Base-by-base conservation (phyloP, 2,329 filamentous ascomycete species). In the Arthroderma uncinatum region DNA sequence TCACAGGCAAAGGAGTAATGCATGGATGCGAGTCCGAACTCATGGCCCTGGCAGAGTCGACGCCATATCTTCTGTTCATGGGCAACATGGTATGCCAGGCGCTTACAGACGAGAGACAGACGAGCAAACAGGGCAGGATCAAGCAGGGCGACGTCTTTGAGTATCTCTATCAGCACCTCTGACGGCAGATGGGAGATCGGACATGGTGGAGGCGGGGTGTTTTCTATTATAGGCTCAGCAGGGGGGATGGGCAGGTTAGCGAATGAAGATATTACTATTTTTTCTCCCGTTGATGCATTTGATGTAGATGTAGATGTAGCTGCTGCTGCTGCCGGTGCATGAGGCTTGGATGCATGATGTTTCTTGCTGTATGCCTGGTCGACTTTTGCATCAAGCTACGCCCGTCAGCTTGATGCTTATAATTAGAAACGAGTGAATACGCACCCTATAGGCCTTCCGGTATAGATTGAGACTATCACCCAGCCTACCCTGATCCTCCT, bases 61-160 rank as follows among this genome's bases (percentile, higher is more conserved):
- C 85, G 88, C 91, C 93, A 98, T 64, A 95, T 86, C 44, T 81
- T 80, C 64, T 95, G 86, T 68, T 97, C 91, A 4, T 86, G 87
- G 30, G 83, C 78, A 53, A 95, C 85, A 19, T 97, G 81, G 68
- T 87, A 96, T 21, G 92, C 90, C 44, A 97, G 76, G 12, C 86
- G 82, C 69, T 89, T 94, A 76, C 92, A 97, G 2, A 95, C 91
- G 61, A 85, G 81, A 0, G 89, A 80, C 14, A 91, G 76, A 23
- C 88, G 85, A 19, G 80, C 81, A 64, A 94, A 91, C 39, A 86
- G 82, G 2, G 85, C 86, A 0, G 95, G 79, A 62, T 98, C 93
- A 30, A 76, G 67, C 47, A 86, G 68, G 0, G 89, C 91, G 0
- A 93, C 85, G 58, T 89, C 81, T 8, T 76, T 77, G 12, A 97